Base-by-base conservation (phyloP, 2,329 filamentous ascomycete genomes). In the Pseudodiploospora longispora region DNA sequence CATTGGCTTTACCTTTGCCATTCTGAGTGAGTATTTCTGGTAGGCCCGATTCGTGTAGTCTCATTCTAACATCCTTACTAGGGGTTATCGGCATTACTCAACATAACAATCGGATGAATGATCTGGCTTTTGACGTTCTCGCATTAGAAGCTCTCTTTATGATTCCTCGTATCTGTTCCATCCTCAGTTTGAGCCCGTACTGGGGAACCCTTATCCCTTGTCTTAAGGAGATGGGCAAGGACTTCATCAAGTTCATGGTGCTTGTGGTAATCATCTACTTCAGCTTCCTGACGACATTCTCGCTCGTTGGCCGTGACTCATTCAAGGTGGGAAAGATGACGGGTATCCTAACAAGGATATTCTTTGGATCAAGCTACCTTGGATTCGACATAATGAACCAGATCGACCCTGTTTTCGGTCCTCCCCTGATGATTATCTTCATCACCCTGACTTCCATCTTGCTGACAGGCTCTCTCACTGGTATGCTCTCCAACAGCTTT, bases 171-270 rank as follows among this genome's bases (percentile, higher is more conserved):
- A 85, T 95, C 53, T 95, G 85, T 66, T 94, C 89, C 10, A 76
- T 96, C 42, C 74, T 95, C 50, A 91, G 85, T 59, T 65, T 96
- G 51, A 88, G 88, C 55, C 87, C 87, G 1, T 95, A 94, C 60
- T 96, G 93, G 75, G 90, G 87, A 36, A 93, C 85, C 1, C 64
- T 93, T 40, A 90, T 96, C 47, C 90, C 89, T 0, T 94, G 90
- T 51, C 73, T 96, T 41, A 93, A 93, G 60, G 87, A 91, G 61
- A 96, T 96, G 90, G 85, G 85, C 34, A 91, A 90, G 63, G 88
- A 95, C 59, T 95, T 95, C 59, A 64, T 90, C 61, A 90, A 90
- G 57, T 95, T 93, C 59, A 76, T 80, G 65, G 84, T 87, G 2
- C 74, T 91, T 28, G 85, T 94, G 36, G 69, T 87, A 39, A 84